Percentiles rank a stretch among this genome's conserved stretches.
These are phyloP conservation scores for Pseudogymnoascus sp. DNA, from an alignment of 2,329 filamentous ascomycete genomes.

Conservation along the genomic window DNA sequence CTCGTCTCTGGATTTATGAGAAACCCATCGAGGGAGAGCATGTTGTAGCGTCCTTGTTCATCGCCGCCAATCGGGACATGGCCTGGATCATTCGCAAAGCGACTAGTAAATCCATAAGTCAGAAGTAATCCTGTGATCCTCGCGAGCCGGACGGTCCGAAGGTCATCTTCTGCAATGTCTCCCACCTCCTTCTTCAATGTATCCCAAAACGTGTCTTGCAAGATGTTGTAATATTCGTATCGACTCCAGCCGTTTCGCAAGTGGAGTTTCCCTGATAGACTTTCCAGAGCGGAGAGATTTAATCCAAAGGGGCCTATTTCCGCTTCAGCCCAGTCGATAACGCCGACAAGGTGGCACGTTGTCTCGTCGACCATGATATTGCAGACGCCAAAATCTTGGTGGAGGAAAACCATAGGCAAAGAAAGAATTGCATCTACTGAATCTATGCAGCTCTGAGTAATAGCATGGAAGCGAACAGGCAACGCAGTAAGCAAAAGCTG, in stretches of 20 bases:
- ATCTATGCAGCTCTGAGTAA: slow-evolving; percentile 28
- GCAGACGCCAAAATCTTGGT: slow-evolving; percentile 32
- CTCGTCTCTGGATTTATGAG: slow-evolving; percentile 31
- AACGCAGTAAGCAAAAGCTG: slow-evolving; percentile 28
- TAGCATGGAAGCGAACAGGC: slow-evolving; percentile 29
- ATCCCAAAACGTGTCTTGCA: slow-evolving; percentile 30
- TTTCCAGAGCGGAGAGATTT: slow-evolving; percentile 32
- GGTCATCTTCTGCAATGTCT: slow-evolving; percentile 22
- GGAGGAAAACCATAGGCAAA: slow-evolving; percentile 34
- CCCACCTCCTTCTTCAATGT: slow-evolving; percentile 28
- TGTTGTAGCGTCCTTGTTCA: slow-evolving; percentile 33
- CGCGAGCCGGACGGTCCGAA: slow-evolving; percentile 27
- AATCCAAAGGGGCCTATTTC: slow-evolving; percentile 34
- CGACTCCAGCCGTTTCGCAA: slow-evolving; percentile 29
- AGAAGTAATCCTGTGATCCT: slow-evolving; percentile 30
- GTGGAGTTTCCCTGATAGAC: slow-evolving; percentile 31
- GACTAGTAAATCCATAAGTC: slow-evolving; percentile 33
- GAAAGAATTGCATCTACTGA: slow-evolving; percentile 30
- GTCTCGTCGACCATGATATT: slow-evolving; percentile 35
- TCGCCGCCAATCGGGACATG: slow-evolving; percentile 32
- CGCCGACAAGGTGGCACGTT: slow-evolving; percentile 32
- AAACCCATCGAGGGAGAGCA: slow-evolving; percentile 32
- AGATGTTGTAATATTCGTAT: slow-evolving; percentile 29
- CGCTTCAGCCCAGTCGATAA: slow-evolving; percentile 38
- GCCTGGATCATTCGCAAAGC: slow-evolving; percentile 31